Percentiles rank a stretch among this genome's conserved stretches.
Evolutionary conservation across 2,329 filamentous ascomycete genomes (phyloP).

Genomic region (Pestalotiopsis sp.): DNA sequence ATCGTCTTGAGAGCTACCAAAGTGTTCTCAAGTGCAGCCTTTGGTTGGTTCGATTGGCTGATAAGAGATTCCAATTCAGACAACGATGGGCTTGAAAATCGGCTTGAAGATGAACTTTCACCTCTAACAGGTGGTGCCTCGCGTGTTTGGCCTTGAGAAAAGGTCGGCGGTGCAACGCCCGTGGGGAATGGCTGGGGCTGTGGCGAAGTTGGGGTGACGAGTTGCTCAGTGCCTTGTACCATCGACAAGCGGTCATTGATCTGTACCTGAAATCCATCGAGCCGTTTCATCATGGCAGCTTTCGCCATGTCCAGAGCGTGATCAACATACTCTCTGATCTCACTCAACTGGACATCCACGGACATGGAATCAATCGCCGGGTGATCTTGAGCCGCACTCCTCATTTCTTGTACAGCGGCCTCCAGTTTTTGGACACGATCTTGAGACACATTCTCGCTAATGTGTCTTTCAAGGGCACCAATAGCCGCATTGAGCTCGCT

Average conservation of each 20-base stretch:
- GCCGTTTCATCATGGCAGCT: background rate
- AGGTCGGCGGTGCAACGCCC: background rate
- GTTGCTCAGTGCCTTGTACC: background rate
- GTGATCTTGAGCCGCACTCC: background rate
- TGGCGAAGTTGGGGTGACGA: background rate
- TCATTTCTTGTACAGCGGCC: background rate
- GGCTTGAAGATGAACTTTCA: background rate
- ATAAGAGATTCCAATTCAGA: background rate
- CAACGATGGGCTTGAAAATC: background rate
- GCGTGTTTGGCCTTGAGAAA: background rate
- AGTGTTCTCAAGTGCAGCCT: background rate
- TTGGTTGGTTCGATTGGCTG: background rate
- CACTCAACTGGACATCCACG: background rate
- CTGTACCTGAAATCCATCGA: background rate
- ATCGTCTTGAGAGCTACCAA: conserved; percentile 2
- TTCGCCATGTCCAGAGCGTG: background rate
- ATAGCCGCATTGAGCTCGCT: background rate
- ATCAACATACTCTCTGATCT: conserved; percentile 7
- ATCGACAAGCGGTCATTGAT: background rate
- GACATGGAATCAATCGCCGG: background rate
- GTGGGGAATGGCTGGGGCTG: background rate
- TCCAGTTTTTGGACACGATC: background rate
- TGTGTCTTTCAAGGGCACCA: background rate
- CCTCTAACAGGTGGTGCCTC: background rate
- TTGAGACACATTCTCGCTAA: background rate